Percentiles rank a stretch among this genome's conserved stretches.
Evolutionary conservation across 345 rosid species (phyloP).

Genomic region (Eucalyptus pauciflora): DNA sequence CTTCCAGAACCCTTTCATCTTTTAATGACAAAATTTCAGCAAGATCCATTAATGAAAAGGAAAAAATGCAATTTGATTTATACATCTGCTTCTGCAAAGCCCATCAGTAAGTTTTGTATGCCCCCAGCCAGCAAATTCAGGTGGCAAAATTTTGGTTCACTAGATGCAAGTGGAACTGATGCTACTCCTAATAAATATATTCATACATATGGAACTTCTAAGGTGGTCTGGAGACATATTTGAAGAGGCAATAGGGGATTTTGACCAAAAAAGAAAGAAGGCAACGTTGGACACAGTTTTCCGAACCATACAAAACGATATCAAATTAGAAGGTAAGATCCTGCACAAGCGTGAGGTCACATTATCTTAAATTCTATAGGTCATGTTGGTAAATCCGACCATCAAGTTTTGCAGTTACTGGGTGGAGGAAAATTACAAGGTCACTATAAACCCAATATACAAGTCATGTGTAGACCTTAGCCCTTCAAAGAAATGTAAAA

Average conservation of each 20-base stretch:
- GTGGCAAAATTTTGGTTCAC: not conserved
- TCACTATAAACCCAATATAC: not conserved
- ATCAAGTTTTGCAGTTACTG: not conserved
- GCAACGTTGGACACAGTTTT: not conserved
- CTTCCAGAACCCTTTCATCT: not conserved
- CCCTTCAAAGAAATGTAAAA: not conserved
- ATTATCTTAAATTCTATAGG: not conserved
- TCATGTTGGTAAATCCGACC: not conserved
- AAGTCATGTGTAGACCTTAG: not conserved
- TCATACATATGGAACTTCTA: not conserved
- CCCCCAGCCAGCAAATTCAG: not conserved
- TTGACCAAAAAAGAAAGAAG: not conserved
- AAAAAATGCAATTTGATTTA: not conserved
- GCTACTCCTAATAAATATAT: not conserved
- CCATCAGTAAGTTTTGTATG: not conserved
- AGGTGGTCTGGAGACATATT: not conserved
- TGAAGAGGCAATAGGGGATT: not conserved
- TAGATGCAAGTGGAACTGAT: not conserved
- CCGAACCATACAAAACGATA: not conserved
- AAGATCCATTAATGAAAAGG: not conserved
- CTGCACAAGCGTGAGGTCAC: not conserved
- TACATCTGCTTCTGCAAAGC: not conserved
- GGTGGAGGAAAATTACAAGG: not conserved
- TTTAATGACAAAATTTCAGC: not conserved
- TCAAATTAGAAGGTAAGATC: not conserved